phyloP scores from a whole-genome alignment of 805 yeast genomes.

The Yarrowia hollandica region DNA sequence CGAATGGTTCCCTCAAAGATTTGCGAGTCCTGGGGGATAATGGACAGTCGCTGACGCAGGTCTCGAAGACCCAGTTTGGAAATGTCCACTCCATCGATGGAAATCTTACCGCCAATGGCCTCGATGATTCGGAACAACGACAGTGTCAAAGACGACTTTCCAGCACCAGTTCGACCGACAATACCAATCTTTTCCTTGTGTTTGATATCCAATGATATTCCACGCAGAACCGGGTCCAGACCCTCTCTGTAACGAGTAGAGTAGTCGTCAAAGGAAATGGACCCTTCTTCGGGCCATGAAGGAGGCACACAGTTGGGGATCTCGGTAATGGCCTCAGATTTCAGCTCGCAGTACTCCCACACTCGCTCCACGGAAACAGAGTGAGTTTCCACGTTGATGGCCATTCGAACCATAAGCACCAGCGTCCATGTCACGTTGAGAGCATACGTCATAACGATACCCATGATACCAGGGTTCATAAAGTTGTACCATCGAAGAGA shows the following conservation, averaged over 20 bases:
- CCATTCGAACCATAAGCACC: slow-evolving; percentile 88
- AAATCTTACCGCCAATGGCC: slow-evolving; percentile 51
- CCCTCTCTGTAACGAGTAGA: slow-evolving; percentile 69
- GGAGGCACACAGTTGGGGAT: slow-evolving; percentile 54
- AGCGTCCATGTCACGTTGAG: slow-evolving; percentile 80
- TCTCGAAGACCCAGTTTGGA: slow-evolving; percentile 54
- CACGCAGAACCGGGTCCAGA: slow-evolving; percentile 66
- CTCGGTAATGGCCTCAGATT: slow-evolving; percentile 54
- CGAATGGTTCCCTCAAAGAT: slow-evolving; percentile 63
- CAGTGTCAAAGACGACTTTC: slow-evolving; percentile 81
- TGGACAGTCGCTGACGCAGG: slow-evolving; percentile 57
- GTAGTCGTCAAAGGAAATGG: slow-evolving; percentile 62
- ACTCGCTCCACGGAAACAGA: slow-evolving; percentile 79
- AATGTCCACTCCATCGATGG: slow-evolving; percentile 58
- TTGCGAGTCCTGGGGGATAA: slow-evolving; percentile 72
- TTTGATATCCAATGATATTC: slow-evolving; percentile 60
- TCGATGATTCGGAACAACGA: slow-evolving; percentile 64
- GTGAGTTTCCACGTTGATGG: slow-evolving; percentile 90
- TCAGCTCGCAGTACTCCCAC: slow-evolving; percentile 41
- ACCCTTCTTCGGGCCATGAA: slow-evolving; percentile 71
- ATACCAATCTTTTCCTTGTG: slow-evolving; percentile 82
- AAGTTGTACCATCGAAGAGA: slow-evolving; percentile 50
- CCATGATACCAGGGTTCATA: slow-evolving; percentile 81
- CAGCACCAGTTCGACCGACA: slow-evolving; percentile 88
- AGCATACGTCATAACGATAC: slow-evolving; percentile 84